Evolutionary conservation across 2,329 filamentous ascomycete species (phyloP), one percentile per base, ranked within the genome.

Genomic region (Magnaporthiopsis rhizophila): DNA sequence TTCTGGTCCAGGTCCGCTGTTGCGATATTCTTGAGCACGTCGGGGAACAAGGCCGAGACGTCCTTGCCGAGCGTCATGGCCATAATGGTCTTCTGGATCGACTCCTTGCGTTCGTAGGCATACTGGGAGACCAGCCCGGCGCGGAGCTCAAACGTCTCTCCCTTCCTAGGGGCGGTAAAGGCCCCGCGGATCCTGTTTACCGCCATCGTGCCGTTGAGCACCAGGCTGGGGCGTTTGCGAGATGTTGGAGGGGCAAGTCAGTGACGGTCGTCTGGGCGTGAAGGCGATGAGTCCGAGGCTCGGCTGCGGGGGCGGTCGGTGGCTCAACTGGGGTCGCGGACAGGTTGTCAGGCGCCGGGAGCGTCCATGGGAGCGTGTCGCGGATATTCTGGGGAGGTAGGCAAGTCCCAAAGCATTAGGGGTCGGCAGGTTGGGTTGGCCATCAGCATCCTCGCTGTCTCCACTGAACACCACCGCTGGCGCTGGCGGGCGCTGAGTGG

Each of bases 31-130:
- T 99, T 99, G 68, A 99, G 82, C 45, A 99, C 95, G 74, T 99
- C 95, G 2, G 95, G 95, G 75, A 99, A 99, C 68, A 99, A 81
- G 65, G 93, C 91, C 64, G 95, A 99, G 66, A 99, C 95, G 79
- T 99, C 95, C 78, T 99, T 99, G 76, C 95, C 95, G 71, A 99
- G 78, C 1, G 95, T 99, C 95, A 99, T 99, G 75, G 95, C 93
- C 93, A 98, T 98, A 80, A 99, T 99, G 69, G 95, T 99, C 84
- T 97, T 98, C 76, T 99, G 95, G 71, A 99, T 99, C 30, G 95
- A 91, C 81, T 99, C 95, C 79, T 99, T 99, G 73, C 92, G 89
- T 85, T 99, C 95, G 80, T 96, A 97, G 66, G 95, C 95, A 89
- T 98, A 99, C 81, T 99, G 95, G 68, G 95, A 99, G 68, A 96